Percentiles rank a stretch among this genome's conserved stretches.
phyloP scores from a whole-genome alignment of 371 early-diverging fungal genomes.

The Rhizomucor miehei region DNA sequence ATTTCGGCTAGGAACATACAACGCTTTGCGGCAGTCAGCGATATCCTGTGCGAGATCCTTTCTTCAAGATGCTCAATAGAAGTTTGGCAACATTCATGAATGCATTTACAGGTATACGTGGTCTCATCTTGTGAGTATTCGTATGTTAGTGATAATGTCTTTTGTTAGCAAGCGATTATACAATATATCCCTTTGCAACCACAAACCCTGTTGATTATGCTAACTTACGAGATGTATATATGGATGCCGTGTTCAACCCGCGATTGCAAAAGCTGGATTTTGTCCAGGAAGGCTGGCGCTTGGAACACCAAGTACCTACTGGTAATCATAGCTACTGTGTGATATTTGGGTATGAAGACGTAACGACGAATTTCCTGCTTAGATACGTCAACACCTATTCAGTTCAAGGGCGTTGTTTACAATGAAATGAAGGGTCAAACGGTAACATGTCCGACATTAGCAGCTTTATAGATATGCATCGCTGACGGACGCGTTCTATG shows the following conservation, averaged over 20 bases:
- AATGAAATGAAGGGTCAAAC: conserved; percentile 98
- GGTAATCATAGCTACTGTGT: too few relatives aligned
- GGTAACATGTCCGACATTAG: conserved; percentile 44
- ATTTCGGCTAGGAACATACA: conserved; percentile 75
- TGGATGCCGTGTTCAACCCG: conserved; percentile 91
- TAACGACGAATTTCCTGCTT: neutral
- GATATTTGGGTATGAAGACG: neutral
- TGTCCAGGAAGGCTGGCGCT: conserved; percentile 93
- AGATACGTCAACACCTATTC: conserved; percentile 53
- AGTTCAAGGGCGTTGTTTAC: conserved; percentile 93
- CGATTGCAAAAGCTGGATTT: conserved; percentile 78
- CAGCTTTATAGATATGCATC: too few relatives aligned
- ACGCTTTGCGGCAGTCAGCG: conserved; percentile 86
- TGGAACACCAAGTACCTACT: conserved; percentile 77
- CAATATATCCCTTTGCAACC: conserved; percentile 93
- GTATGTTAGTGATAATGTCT: neutral
- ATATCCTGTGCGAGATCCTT: conserved; percentile 95
- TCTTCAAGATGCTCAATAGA: conserved; percentile 97
- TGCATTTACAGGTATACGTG: conserved; percentile 77
- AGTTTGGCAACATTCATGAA: conserved; percentile 97
- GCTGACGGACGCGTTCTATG: too few relatives aligned
- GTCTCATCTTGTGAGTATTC: neutral
- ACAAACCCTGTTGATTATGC: conserved; percentile 83
- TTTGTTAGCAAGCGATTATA: conserved; percentile 74
- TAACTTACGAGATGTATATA: conserved; percentile 88